phyloP scores from a whole-genome alignment of 352 stramenopile genomes.

The Phytophthora meadii region DNA sequence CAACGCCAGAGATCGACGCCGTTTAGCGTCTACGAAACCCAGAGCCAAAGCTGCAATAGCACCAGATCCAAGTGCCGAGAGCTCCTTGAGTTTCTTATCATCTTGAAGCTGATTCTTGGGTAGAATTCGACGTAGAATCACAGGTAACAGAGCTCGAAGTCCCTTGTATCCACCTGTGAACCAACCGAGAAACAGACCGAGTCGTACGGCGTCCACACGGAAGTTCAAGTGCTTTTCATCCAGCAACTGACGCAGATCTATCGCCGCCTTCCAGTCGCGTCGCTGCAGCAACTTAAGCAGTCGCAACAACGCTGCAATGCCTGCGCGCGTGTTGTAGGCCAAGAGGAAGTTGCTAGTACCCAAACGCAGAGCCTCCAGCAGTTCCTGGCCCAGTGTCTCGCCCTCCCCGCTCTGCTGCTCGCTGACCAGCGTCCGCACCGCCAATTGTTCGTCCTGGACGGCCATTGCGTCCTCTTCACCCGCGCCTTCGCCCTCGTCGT shows the following conservation, averaged over 20 bases:
- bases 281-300: slow-evolving; percentile 73
- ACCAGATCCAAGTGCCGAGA: slow-evolving; percentile 62
- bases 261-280: slow-evolving; percentile 54
- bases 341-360: slow-evolving; percentile 88
- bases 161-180: slow-evolving; percentile 85
- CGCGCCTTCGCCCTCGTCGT: slow-evolving; percentile 28
- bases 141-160: slow-evolving; percentile 59
- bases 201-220: slow-evolving; percentile 83
- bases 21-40: slow-evolving; percentile 70
- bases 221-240: slow-evolving; percentile 82
- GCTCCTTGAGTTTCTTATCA: slow-evolving; percentile 44
- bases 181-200: slow-evolving; percentile 87
- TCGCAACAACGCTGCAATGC: slow-evolving; percentile 75
- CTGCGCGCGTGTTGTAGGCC: slow-evolving; percentile 88
- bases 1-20: slow-evolving; percentile 77
- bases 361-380: slow-evolving; percentile 75
- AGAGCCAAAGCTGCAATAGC: slow-evolving; percentile 69
- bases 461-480: slow-evolving; percentile 14
- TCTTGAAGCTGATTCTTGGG: slow-evolving; percentile 22
- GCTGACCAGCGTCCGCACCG: slow-evolving; percentile 29
- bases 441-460: slow-evolving; percentile 26
- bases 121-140: slow-evolving; percentile 48
- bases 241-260: slow-evolving; percentile 69
- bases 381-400: slow-evolving; percentile 53
- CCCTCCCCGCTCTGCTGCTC: slow-evolving; percentile 35